Evolutionary conservation across 371 early-diverging fungal species (phyloP).

Genomic region (Saksenaea vasiformis): DNA sequence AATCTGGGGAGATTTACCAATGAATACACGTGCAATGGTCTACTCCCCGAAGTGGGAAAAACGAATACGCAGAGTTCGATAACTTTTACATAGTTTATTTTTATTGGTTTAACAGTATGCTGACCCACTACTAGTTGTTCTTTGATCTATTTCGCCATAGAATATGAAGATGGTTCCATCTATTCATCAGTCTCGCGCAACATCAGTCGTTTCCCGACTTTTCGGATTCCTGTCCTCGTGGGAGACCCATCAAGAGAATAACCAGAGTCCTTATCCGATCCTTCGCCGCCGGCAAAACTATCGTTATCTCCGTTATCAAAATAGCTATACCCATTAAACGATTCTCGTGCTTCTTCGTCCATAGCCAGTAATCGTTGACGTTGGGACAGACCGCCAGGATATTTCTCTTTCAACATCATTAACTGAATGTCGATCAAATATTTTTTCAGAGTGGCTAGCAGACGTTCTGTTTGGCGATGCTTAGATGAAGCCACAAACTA

Average conservation of each 20-base stretch:
- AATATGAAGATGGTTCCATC: background rate
- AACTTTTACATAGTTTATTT: background rate
- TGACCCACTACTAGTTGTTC: background rate
- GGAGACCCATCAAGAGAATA: constrained; percentile 2
- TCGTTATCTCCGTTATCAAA: constrained; percentile 52
- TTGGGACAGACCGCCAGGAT: constrained; percentile 46
- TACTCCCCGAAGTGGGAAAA: background rate
- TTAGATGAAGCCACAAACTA: constrained; percentile 59
- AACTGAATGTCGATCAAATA: constrained; percentile 46
- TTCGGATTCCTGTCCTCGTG: constrained; percentile 16
- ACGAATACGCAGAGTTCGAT: constrained; percentile 5
- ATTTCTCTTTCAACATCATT: constrained; percentile 48
- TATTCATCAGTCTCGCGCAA: constrained; percentile 37
- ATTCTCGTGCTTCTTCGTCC: constrained; percentile 35
- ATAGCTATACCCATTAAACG: constrained; percentile 51
- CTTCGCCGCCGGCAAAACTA: constrained; percentile 1
- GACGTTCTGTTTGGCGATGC: constrained; percentile 58
- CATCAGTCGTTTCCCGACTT: constrained; percentile 44
- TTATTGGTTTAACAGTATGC: background rate
- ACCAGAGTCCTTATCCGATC: constrained; percentile 1
- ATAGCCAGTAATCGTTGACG: constrained; percentile 43
- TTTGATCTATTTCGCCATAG: background rate
- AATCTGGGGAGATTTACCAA: background rate
- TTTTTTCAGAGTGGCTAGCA: constrained; percentile 44
- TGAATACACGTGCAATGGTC: background rate